Conservation (phyloP, 345 rosid genomes). For the Sisymbrium altissimum region DNA sequence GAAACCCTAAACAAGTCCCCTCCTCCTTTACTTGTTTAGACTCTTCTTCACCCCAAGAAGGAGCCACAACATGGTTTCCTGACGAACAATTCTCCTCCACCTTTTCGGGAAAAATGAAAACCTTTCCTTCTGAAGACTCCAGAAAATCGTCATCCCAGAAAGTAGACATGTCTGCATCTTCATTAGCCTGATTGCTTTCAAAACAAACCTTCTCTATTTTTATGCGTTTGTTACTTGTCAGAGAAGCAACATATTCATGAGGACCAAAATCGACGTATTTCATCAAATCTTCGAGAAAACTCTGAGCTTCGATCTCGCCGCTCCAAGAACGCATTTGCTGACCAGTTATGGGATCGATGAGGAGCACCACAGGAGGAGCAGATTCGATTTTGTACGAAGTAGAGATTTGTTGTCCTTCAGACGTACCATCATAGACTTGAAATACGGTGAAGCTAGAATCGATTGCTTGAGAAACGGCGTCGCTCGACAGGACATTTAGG, state of each 20-base stretch:
- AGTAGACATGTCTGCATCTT: neutral
- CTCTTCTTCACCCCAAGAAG: too few species aligned
- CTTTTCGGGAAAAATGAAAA: too few species aligned
- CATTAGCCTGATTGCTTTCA: neutral
- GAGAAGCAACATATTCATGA: constrained; percentile 44
- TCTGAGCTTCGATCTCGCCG: constrained; percentile 77
- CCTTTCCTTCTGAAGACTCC: neutral
- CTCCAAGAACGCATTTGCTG: constrained; percentile 52
- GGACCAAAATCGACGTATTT: constrained; percentile 77
- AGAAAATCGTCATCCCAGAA: neutral
- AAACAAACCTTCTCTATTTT: neutral
- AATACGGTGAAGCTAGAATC: constrained; percentile 61
- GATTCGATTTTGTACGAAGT: constrained; percentile 62
- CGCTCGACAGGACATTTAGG: constrained; percentile 84
- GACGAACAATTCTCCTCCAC: neutral
- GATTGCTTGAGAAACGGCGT: constrained; percentile 63
- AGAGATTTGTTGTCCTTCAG: constrained; percentile 66
- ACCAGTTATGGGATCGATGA: neutral
- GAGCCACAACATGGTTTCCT: too few species aligned
- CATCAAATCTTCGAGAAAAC: constrained; percentile 70
- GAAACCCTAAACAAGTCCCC: constrained; percentile 33
- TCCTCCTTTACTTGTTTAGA: neutral
- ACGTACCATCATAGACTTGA: constrained; percentile 44
- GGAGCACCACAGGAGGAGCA: neutral
- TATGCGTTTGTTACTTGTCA: neutral